phyloP scores from a whole-genome alignment of 2,329 filamentous ascomycete species.

The Cryphonectria radicalis region DNA sequence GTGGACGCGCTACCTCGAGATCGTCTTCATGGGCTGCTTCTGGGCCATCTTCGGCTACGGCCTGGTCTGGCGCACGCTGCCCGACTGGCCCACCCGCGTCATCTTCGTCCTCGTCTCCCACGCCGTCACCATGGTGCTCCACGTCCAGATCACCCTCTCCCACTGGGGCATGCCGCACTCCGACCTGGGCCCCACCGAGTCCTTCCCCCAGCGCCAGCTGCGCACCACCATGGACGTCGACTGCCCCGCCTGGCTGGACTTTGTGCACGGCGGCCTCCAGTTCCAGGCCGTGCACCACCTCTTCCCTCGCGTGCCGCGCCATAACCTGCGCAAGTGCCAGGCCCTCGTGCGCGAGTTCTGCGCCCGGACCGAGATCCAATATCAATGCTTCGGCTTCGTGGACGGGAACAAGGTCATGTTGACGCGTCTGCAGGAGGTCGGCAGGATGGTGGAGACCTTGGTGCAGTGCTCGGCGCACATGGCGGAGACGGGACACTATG shows the following conservation, averaged over 20 bases:
- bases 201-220: slow-evolving; percentile 71
- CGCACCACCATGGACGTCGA: slow-evolving; percentile 77
- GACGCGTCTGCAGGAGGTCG: slow-evolving; percentile 58
- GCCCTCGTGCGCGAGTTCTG: slow-evolving; percentile 65
- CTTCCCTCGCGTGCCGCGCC: slow-evolving; percentile 69
- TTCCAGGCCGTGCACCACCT: slow-evolving; percentile 75
- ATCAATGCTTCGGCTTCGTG: slow-evolving; percentile 26
- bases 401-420: slow-evolving; percentile 39
- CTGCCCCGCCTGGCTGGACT: slow-evolving; percentile 73
- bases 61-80: slow-evolving; percentile 64
- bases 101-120: slow-evolving; percentile 67
- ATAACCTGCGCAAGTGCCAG: slow-evolving; percentile 68
- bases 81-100: slow-evolving; percentile 60
- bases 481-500: slow-evolving; percentile 46
- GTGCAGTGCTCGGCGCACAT: slow-evolving; percentile 59
- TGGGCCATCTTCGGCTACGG: slow-evolving; percentile 72
- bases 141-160: slow-evolving; percentile 73
- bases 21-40: slow-evolving; percentile 66
- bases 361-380: slow-evolving; percentile 24
- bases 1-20: slow-evolving; percentile 70
- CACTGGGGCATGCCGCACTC: slow-evolving; percentile 75
- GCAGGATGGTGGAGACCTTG: slow-evolving; percentile 63
- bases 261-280: slow-evolving; percentile 72
- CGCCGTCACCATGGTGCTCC: slow-evolving; percentile 68
- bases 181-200: slow-evolving; percentile 66